phyloP scores from a whole-genome alignment of 1,139 yeast species.

The Petasospora rhodanensis region DNA sequence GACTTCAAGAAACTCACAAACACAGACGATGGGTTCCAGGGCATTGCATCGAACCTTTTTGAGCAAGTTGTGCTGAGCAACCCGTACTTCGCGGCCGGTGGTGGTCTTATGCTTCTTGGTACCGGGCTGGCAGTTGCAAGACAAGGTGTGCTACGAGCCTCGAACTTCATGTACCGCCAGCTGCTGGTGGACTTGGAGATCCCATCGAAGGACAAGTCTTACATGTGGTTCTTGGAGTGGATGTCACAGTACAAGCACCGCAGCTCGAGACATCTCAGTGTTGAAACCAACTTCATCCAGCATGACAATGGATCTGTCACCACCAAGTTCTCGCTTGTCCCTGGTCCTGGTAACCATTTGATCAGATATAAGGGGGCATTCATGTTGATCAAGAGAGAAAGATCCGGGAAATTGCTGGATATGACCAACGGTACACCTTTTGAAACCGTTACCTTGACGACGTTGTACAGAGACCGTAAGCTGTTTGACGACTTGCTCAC shows the following conservation, averaged over 20 bases:
- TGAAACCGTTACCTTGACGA: constrained; percentile 90
- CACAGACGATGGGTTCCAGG: constrained; percentile 20
- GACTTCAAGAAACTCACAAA: constrained; percentile 19
- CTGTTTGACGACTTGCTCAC: constrained; percentile 67
- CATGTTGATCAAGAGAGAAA: constrained; percentile 82
- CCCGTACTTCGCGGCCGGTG: constrained; percentile 96
- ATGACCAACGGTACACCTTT: constrained; percentile 91
- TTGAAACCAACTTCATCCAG: constrained; percentile 80
- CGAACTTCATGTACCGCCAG: constrained; percentile 72
- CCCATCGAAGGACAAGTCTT: constrained; percentile 89
- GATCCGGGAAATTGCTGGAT: constrained; percentile 86
- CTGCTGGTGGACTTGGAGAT: constrained; percentile 89
- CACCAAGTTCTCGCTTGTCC: constrained; percentile 88
- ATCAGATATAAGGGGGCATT: constrained; percentile 82
- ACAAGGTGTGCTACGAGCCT: constrained; percentile 58
- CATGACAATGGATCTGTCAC: constrained; percentile 91
- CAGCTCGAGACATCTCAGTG: constrained; percentile 79
- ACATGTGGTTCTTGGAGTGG: constrained; percentile 95
- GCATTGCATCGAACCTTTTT: constrained; percentile 21
- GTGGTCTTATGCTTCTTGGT: constrained; percentile 92
- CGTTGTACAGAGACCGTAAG: constrained; percentile 75
- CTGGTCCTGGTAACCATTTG: constrained; percentile 95
- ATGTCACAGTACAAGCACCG: constrained; percentile 80
- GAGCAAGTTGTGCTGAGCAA: constrained; percentile 61
- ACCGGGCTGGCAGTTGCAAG: constrained; percentile 79